Evolutionary conservation across 768 basidiomycete genomes (phyloP).

Genomic region (Cytidiella melzeri): DNA sequence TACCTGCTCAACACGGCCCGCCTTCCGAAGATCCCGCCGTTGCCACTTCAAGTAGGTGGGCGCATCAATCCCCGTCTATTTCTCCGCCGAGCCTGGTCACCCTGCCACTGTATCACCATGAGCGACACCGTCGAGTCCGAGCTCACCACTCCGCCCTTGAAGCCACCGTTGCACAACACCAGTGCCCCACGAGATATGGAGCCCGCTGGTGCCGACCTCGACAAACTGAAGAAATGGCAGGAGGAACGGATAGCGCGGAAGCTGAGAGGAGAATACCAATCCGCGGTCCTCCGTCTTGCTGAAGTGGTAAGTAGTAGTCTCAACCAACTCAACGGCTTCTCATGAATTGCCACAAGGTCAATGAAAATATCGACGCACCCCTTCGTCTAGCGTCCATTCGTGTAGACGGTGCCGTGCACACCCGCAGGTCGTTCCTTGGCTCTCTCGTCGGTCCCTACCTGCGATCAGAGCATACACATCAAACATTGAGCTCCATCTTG

Average conservation of each 20-base stretch:
- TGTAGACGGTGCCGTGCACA: slow-evolving; percentile 69
- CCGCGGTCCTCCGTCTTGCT: slow-evolving; percentile 52
- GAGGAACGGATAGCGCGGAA: slow-evolving; percentile 64
- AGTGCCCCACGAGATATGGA: slow-evolving; percentile 52
- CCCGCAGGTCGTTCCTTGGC: slow-evolving; percentile 76
- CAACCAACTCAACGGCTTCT: neutral
- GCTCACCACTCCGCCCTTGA: slow-evolving; percentile 26
- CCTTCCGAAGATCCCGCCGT: too few relatives aligned
- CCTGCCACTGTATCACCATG: neutral
- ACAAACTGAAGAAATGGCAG: slow-evolving; percentile 64
- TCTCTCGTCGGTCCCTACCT: slow-evolving; percentile 70
- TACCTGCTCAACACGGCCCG: too few relatives aligned
- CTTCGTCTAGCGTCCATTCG: slow-evolving; percentile 71
- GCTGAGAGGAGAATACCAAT: slow-evolving; percentile 74
- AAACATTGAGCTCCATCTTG: slow-evolving; percentile 58
- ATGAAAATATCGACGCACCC: slow-evolving; percentile 58
- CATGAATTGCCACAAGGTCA: slow-evolving; percentile 40
- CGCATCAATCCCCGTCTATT: neutral
- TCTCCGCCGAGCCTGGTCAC: neutral
- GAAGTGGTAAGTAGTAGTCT: slow-evolving; percentile 45
- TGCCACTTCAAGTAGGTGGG: too few relatives aligned
- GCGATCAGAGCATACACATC: slow-evolving; percentile 10
- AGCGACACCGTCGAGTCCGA: slow-evolving; percentile 18
- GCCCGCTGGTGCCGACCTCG: slow-evolving; percentile 40
- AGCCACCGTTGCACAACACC: slow-evolving; percentile 49